Evolutionary conservation across 257 asterid genomes (phyloP).

Genomic region (Solanum sitiens): DNA sequence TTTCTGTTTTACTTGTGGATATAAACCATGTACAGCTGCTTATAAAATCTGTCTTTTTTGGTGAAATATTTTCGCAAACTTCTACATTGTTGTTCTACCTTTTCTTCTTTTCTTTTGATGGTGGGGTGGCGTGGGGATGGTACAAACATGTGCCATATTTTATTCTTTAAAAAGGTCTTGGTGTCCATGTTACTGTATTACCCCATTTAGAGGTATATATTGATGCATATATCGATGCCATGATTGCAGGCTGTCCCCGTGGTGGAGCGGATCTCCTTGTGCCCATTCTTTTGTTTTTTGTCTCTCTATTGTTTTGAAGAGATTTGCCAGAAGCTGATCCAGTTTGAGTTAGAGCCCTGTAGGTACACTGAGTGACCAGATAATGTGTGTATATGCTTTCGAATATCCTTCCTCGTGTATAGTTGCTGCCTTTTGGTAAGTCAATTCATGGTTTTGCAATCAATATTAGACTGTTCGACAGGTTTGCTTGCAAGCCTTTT

Average conservation of each 20-base stretch:
- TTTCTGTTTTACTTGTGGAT: background rate
- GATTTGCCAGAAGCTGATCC: slow-evolving; percentile 16
- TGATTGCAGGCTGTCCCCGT: slow-evolving; percentile 32
- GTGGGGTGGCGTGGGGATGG: background rate
- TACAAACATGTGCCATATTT: background rate
- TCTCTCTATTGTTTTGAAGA: slow-evolving; percentile 29
- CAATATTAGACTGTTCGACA: background rate
- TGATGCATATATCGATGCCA: slow-evolving; percentile 2
- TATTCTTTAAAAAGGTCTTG: background rate
- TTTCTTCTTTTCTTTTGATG: background rate
- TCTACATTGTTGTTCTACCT: background rate
- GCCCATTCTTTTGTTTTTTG: slow-evolving; percentile 55
- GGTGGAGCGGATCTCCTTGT: slow-evolving; percentile 28
- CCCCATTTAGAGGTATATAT: background rate
- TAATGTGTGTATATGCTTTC: background rate
- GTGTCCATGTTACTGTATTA: background rate
- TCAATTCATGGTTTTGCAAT: background rate
- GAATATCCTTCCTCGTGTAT: background rate
- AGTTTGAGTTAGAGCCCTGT: slow-evolving; percentile 14
- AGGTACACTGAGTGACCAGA: background rate
- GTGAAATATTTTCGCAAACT: background rate
- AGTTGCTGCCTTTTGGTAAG: background rate
- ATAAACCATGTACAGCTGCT: background rate
- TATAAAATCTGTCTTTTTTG: background rate
- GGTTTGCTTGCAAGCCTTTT: background rate